phyloP scores from a whole-genome alignment of 139 green algal species.

The Tetradesmus lagerheimii region DNA sequence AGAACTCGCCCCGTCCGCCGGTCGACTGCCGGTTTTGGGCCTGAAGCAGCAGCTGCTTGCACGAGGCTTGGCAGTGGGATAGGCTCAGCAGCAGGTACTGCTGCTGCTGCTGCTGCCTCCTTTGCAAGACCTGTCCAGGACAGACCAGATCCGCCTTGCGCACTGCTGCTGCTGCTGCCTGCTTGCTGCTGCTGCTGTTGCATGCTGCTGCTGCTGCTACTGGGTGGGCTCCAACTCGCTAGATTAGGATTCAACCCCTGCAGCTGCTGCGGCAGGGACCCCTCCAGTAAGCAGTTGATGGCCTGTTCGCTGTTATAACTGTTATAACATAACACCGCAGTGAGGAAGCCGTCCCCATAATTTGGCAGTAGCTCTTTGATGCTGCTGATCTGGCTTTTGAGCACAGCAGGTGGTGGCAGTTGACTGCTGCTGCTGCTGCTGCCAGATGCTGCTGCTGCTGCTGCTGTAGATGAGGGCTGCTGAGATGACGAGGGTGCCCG shows the following conservation, averaged over 20 bases:
- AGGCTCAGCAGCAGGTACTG: background rate
- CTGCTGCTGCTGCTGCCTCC: slow-evolving; percentile 43
- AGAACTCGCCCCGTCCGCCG: slow-evolving; percentile 56
- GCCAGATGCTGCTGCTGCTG: background rate
- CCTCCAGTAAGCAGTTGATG: slow-evolving; percentile 79
- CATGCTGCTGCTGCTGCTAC: slow-evolving; percentile 34
- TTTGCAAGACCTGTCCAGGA: slow-evolving; percentile 40
- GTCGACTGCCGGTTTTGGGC: slow-evolving; percentile 38
- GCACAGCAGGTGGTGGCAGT: background rate
- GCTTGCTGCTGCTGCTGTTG: background rate
- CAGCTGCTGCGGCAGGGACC: slow-evolving; percentile 62
- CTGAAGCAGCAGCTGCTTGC: background rate
- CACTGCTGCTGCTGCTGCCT: slow-evolving; percentile 41
- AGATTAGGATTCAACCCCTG: slow-evolving; percentile 64
- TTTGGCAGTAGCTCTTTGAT: slow-evolving; percentile 84
- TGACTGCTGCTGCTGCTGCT: slow-evolving; percentile 3
- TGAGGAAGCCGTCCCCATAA: slow-evolving; percentile 82
- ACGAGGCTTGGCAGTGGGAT: background rate
- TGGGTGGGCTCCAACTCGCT: slow-evolving; percentile 34
- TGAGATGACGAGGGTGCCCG: background rate
- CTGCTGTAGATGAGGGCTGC: background rate
- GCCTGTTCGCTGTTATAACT: slow-evolving; percentile 67
- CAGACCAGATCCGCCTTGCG: background rate
- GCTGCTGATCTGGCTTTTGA: slow-evolving; percentile 18
- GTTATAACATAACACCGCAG: slow-evolving; percentile 65